Evolutionary conservation across 768 basidiomycete genomes (phyloP).

Genomic region (Pulveroboletus ravenelii): DNA sequence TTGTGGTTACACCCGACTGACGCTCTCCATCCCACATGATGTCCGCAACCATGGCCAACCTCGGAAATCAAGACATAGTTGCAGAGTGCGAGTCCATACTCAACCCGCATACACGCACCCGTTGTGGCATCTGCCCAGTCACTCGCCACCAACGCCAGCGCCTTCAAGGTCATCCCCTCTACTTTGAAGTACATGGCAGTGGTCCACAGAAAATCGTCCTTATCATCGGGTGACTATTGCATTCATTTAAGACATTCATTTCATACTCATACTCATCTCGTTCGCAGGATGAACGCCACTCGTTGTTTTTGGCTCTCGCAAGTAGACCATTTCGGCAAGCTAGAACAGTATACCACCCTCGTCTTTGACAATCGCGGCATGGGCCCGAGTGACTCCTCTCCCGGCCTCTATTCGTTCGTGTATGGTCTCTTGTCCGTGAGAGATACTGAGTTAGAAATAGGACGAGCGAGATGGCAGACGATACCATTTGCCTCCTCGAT

Average conservation of each 20-base stretch:
- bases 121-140: conserved; percentile 73
- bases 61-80: conserved; percentile 9
- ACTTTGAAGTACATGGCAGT: conserved; percentile 72
- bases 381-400: conserved; percentile 65
- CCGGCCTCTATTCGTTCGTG: conserved; percentile 73
- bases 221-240: conserved; percentile 50
- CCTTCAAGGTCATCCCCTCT: conserved; percentile 69
- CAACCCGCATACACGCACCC: conserved; percentile 54
- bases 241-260: not conserved
- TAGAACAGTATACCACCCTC: conserved; percentile 37
- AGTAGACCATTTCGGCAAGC: conserved; percentile 53
- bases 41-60: conserved; percentile 4
- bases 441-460: conserved; percentile 31
- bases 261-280: conserved; percentile 3
- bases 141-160: conserved; percentile 36
- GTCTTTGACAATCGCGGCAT: conserved; percentile 86
- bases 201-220: conserved; percentile 34
- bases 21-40: too few species aligned
- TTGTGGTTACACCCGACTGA: too few species aligned
- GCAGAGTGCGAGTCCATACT: conserved; percentile 44
- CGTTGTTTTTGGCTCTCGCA: conserved; percentile 63
- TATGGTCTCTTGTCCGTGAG: not conserved
- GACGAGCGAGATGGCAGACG: conserved; percentile 5
- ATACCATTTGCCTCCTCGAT: too few species aligned
- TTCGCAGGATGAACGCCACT: conserved; percentile 51